Base-by-base conservation (phyloP, 2,329 filamentous ascomycete genomes). In the Didymella pinodella region DNA sequence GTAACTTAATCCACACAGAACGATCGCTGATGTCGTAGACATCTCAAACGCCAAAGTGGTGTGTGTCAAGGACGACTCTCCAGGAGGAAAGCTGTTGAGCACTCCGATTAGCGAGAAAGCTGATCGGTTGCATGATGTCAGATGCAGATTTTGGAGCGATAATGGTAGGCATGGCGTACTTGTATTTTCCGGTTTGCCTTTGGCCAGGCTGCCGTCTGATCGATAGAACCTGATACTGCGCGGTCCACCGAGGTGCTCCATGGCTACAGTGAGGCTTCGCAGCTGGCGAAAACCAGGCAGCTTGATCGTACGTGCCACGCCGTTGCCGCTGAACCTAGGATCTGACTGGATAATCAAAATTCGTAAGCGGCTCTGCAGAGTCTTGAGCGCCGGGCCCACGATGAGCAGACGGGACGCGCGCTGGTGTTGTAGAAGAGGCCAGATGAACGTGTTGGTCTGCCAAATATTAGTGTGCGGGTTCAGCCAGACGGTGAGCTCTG, bases 401-500 rank as follows among this genome's bases (percentile, higher is more conserved):
- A 38, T 38, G 14, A 22, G 32, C 26, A 18, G 1, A 18, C 20
- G 2, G 12, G 47, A 25, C 4, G 11, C 14, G n/a, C 40, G 32
- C 12, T 48, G 47, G 22, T 48, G 31, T 7, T 10, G 7, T n/a
- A 8, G 10, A 11, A 8, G 10, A 11, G 47, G 22, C 32, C 32
- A 14, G 5, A 38, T 10, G 7, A 20, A 20, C 8, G 25, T 25
- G 14, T 16, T 20, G 8, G 47, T 10, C 22, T 48, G 20, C 1
- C 2, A 22, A 11, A 14, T 7, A 18, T 48, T 32, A 10, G 3
- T 12, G 32, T 28, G 47, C 20, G 47, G 47, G 3, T 25, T 14
- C 34, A 49, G 47, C 34, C 34, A 49, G 20, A 49, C n/a, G 14
- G 47, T 40, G 8, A 41, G 32, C 34, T 40, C 22, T 29, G 26